Conservation (phyloP, 129 eudicot genomes). For the Flaveria sonorensis region DNA sequence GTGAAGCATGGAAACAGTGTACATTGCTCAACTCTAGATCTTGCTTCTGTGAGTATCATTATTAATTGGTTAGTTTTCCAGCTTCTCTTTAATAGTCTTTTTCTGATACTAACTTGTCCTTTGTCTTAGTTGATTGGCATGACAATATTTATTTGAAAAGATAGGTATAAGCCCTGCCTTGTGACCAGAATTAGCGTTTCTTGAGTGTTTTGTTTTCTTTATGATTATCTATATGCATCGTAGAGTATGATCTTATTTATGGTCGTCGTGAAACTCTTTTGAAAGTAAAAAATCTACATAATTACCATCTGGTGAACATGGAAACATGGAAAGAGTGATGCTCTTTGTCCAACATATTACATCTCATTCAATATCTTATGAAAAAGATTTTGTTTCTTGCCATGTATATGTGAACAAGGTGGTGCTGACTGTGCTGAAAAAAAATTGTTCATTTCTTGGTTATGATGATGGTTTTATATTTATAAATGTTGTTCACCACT, state of each 20-base stretch:
- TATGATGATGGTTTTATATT: conserved; percentile 3
- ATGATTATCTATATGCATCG: conserved; percentile 5
- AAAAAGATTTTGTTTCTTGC: conserved; percentile 6
- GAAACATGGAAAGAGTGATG: conserved; percentile 14
- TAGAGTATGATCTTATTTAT: conserved; percentile 1
- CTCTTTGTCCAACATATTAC: conserved; percentile 6
- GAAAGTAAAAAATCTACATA: conserved; percentile 16
- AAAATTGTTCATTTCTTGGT: not conserved
- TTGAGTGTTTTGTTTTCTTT: not conserved
- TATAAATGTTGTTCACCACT: not conserved
- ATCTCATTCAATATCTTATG: conserved; percentile 15
- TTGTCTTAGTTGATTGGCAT: conserved; percentile 5
- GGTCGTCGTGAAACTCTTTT: not conserved
- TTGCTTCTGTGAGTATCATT: conserved; percentile 78
- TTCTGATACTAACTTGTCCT: not conserved
- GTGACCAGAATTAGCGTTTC: conserved; percentile 27
- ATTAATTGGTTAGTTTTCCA: not conserved
- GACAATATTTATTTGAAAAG: not conserved
- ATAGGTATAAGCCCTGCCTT: conserved; percentile 1
- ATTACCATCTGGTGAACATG: not conserved
- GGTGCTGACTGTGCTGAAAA: conserved; percentile 15
- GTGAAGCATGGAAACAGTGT: conserved; percentile 87
- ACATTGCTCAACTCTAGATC: conserved; percentile 92
- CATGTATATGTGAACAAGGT: conserved; percentile 22
- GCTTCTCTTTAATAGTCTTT: conserved; percentile 1